These are phyloP conservation scores for Hansenula lynferdii DNA, from an alignment of 1,139 yeast species.

Conservation along the genomic window DNA sequence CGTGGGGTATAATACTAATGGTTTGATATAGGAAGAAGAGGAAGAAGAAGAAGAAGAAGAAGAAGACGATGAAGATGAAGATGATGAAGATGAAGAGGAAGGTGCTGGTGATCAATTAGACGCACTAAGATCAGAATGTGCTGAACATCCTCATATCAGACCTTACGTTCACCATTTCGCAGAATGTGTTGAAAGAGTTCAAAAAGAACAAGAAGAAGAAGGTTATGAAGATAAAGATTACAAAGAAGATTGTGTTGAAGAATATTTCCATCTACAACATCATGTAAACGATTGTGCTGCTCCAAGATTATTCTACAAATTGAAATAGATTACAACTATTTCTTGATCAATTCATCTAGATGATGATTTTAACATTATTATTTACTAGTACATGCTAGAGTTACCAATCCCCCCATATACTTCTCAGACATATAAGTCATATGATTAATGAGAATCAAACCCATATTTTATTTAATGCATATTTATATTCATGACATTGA, in stretches of 20 bases:
- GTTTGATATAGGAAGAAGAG: too few species aligned
- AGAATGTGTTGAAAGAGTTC: constrained; percentile 87
- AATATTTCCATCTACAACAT: constrained; percentile 87
- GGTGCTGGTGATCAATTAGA: constrained; percentile 61
- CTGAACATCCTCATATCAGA: constrained; percentile 55
- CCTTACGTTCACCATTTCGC: constrained; percentile 78
- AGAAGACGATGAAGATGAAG: constrained; percentile 62
- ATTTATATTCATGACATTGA: not conserved
- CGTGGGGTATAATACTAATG: too few species aligned
- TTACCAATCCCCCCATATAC: too few species aligned
- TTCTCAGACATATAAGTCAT: too few species aligned
- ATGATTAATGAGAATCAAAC: too few species aligned
- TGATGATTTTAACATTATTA: too few species aligned
- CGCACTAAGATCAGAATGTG: constrained; percentile 54
- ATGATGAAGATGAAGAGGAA: constrained; percentile 66
- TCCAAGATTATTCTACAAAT: constrained; percentile 75
- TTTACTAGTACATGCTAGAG: too few species aligned
- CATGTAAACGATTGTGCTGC: constrained; percentile 85
- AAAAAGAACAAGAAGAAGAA: constrained; percentile 71
- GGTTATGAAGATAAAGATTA: constrained; percentile 65
- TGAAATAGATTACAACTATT: constrained; percentile 41
- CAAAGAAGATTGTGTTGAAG: constrained; percentile 92
- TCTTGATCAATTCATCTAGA: too few species aligned
- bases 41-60: constrained; percentile 40
- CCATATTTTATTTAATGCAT: not conserved